Percentiles rank a stretch among this genome's conserved stretches.
Evolutionary conservation across 2,329 filamentous ascomycete species (phyloP).

Genomic region (Colletotrichum sp.): DNA sequence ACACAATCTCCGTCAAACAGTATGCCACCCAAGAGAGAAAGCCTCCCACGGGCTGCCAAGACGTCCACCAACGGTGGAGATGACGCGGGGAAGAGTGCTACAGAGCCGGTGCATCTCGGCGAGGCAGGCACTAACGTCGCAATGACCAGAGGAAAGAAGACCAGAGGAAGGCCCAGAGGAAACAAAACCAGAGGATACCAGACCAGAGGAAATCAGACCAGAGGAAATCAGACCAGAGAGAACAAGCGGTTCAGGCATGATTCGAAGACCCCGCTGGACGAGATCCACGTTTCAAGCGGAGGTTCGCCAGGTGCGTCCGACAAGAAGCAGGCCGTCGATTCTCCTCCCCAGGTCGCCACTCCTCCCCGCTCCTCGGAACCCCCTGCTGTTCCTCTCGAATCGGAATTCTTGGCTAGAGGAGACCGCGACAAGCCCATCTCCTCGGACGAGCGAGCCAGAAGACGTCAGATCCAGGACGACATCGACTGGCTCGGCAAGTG

Average conservation of each 20-base stretch:
- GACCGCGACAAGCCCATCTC: neutral
- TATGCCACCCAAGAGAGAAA: neutral
- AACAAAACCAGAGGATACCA: neutral
- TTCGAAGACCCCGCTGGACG: neutral
- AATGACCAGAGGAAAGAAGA: neutral
- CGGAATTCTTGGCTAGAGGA: neutral
- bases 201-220: too few species aligned
- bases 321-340: neutral
- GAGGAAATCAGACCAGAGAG: too few species aligned
- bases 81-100: neutral
- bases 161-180: neutral
- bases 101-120: neutral
- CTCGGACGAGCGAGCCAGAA: neutral
- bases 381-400: neutral
- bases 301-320: neutral
- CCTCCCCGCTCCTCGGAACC: neutral
- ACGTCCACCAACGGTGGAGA: neutral
- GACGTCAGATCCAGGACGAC: neutral
- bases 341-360: neutral
- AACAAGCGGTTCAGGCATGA: neutral
- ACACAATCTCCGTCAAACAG: neutral
- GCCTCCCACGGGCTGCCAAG: neutral
- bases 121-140: neutral
- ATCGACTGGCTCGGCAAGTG: neutral
- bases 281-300: neutral